These are phyloP conservation scores for Tetracladium maxilliforme DNA, from an alignment of 2,329 filamentous ascomycete species.

Conservation along the genomic window DNA sequence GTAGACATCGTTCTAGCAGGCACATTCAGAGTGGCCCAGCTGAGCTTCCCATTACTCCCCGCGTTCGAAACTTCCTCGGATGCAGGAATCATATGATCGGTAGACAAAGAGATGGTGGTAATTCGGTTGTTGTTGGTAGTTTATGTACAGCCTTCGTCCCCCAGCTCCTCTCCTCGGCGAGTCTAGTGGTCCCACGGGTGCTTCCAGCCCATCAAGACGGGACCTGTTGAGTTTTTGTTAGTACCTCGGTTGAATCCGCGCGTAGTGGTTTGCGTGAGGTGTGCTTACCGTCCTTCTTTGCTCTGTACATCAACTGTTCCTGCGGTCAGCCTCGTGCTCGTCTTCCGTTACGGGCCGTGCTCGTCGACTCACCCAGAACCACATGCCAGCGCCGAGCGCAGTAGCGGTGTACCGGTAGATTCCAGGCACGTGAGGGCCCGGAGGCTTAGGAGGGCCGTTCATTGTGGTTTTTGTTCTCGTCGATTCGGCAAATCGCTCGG, in stretches of 20 bases:
- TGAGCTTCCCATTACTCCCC: constrained; percentile 1
- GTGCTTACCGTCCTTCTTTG: constrained; percentile 84
- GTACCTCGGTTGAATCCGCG: constrained; percentile 3
- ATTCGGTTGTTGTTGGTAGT: too few species aligned
- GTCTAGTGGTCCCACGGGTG: constrained; percentile 93
- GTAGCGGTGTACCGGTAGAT: constrained; percentile 83
- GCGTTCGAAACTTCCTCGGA: constrained; percentile 1
- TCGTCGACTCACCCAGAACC: constrained; percentile 71
- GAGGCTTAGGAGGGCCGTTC: too few species aligned
- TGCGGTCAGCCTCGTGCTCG: constrained; percentile 6
- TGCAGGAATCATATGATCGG: too few species aligned
- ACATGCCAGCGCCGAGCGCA: constrained; percentile 88
- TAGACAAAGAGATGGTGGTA: too few species aligned
- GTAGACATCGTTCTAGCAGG: background rate
- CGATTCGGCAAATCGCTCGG: too few species aligned
- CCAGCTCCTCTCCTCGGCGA: constrained; percentile 3
- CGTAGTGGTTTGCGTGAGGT: too few species aligned
- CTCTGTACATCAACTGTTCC: constrained; percentile 81
- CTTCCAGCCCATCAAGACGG: constrained; percentile 80
- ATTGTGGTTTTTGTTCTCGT: too few species aligned
- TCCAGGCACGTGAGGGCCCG: too few species aligned
- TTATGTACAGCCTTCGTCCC: too few species aligned
- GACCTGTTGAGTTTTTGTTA: constrained; percentile 24
- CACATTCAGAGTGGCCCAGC: background rate
- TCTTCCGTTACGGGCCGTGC: constrained; percentile 2